A percentile compares a stretch with the other conserved stretches of the same genome.
phyloP scores from a whole-genome alignment of 495 filamentous ascomycete genomes.

The Talaromyces stipitatus region DNA sequence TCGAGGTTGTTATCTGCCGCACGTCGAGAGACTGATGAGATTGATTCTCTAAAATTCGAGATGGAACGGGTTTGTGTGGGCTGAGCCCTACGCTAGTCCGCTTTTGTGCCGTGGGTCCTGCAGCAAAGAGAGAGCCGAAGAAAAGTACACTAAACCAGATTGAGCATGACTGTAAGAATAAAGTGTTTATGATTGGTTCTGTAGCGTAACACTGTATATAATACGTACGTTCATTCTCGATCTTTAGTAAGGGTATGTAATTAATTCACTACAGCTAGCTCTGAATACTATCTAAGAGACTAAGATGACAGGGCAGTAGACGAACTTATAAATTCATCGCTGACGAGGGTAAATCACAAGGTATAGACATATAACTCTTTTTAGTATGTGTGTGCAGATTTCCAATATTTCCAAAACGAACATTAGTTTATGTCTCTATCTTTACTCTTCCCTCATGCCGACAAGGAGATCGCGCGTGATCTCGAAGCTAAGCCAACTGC shows the following conservation, averaged over 20 bases:
- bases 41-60: conserved; percentile 38
- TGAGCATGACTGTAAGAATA: background rate
- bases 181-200: background rate
- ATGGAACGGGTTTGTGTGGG: conserved; percentile 39
- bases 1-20: conserved; percentile 41
- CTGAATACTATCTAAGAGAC: background rate
- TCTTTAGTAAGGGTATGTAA: background rate
- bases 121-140: background rate
- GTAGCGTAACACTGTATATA: background rate
- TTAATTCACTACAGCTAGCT: background rate
- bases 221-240: background rate
- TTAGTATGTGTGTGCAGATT: background rate
- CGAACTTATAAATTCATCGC: background rate
- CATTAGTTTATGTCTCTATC: conserved; percentile 3
- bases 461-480: conserved; percentile 80
- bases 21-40: conserved; percentile 33
- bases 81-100: conserved; percentile 40
- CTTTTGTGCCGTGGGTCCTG: conserved; percentile 10
- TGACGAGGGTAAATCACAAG: background rate
- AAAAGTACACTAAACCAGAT: background rate
- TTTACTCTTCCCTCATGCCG: conserved; percentile 37
- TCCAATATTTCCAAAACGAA: background rate
- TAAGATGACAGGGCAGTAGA: background rate
- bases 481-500: conserved; percentile 96
- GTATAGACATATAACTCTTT: background rate